Base-by-base conservation (phyloP, 2,329 filamentous ascomycete species). In the Cephalotrichum gorgonifer region DNA sequence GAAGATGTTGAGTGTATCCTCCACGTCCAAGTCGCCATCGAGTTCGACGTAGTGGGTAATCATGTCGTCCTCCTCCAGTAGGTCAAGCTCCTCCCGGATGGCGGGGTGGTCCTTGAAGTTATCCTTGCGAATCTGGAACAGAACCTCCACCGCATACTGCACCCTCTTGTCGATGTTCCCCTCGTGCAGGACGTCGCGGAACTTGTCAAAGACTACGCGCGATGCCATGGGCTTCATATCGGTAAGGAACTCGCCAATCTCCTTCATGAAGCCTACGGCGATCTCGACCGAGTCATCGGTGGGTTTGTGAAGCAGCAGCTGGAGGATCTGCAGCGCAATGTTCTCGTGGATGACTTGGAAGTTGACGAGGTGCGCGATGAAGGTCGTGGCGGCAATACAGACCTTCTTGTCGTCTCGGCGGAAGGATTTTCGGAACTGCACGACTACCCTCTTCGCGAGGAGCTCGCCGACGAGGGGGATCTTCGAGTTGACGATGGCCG, bases 141-240 rank as follows among this genome's bases (percentile, higher is more conserved):
- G 70, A 6, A 97, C 93, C 65, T 98, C 93, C 50, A 98, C 91
- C 87, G 95, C 95, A 68, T 97, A 98, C 68, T 98, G 93, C n/a
- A 91, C 90, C 55, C 93, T 79, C 74, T 95, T 96, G 62, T 97
- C 91, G 63, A 98, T 95, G 61, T 93, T 90, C 42, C 89, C 89
- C 65, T 98, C 93, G 69, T 98, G 91, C 8, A 98, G 72, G 54
- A 97, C 96, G 58, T 85, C 91, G 57, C 93, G 76, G 72, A 98
- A 95, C 64, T 95, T 90, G 60, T 98, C 93, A 61, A 95, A 98
- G 7, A 98, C 88, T 23, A 85, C 86, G 55, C 91, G 79, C 27
- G 89, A 83, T 59, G 97, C 95, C 11, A 86, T 78, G 2, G 83
- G 78, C 61, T 88, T 94, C 89, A 97, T 95, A 63, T 96, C 90